Evolutionary conservation across 306 rosid species (phyloP).

Genomic region (Castanopsis chinensis): DNA sequence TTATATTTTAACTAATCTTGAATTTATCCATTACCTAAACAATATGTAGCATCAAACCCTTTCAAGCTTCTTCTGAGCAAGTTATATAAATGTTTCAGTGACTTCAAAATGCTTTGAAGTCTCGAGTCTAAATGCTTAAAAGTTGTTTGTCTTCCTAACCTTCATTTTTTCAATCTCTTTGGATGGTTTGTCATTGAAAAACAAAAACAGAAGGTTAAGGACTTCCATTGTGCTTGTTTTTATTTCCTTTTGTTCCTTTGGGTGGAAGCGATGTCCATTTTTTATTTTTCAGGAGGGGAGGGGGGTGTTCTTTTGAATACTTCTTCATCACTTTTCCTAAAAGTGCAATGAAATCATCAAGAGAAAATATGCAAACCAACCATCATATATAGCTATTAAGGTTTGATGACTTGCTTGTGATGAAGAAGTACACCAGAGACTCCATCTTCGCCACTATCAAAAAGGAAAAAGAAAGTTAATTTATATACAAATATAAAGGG

Average conservation of each 20-base stretch:
- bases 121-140: not conserved
- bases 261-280: not conserved
- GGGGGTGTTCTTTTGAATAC: not conserved
- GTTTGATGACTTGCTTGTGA: constrained; percentile 99
- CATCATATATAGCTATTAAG: constrained; percentile 64
- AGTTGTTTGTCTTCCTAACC: not conserved
- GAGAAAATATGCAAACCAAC: constrained; percentile 89
- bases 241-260: not conserved
- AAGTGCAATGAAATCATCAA: constrained; percentile 36
- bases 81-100: not conserved
- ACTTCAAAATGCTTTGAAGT: not conserved
- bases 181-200: not conserved
- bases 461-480: constrained; percentile 29
- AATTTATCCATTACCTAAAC: not conserved
- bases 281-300: not conserved
- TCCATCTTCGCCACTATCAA: constrained; percentile 88
- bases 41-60: not conserved
- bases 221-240: not conserved
- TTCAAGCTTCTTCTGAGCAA: not conserved
- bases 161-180: not conserved
- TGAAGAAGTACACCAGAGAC: constrained; percentile 96
- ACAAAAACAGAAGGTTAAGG: not conserved
- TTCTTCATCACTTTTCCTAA: constrained; percentile 17
- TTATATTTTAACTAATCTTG: not conserved
- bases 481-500: constrained; percentile 1